phyloP scores from a whole-genome alignment of 208 protist species.

The Crithidia bombi region DNA sequence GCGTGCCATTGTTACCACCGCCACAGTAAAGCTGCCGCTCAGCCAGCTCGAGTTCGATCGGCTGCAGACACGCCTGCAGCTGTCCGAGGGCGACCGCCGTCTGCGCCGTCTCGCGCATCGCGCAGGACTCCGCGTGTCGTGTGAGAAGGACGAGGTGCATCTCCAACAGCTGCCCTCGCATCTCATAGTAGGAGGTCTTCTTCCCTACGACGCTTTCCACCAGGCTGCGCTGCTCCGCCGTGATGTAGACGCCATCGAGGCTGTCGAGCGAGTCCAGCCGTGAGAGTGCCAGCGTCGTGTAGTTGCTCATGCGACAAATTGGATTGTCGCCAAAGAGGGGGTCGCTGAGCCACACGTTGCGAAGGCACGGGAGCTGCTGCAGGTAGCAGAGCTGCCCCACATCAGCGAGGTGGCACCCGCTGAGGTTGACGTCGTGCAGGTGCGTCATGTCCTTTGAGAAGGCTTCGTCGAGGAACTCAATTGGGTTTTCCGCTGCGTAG shows the following conservation, averaged over 20 bases:
- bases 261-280: conserved; percentile 63
- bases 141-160: conserved; percentile 76
- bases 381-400: conserved; percentile 91
- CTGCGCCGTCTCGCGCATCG: conserved; percentile 25
- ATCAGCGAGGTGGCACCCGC: conserved; percentile 81
- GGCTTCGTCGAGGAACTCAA: conserved; percentile 52
- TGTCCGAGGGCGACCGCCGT: conserved; percentile 30
- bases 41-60: conserved; percentile 38
- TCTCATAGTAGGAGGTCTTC: conserved; percentile 96
- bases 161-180: conserved; percentile 91
- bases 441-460: conserved; percentile 50
- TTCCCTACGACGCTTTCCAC: conserved; percentile 91
- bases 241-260: conserved; percentile 84
- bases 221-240: conserved; percentile 74
- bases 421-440: conserved; percentile 92
- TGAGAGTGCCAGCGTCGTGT: conserved; percentile 91
- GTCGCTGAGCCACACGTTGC: conserved; percentile 81
- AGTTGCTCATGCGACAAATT: conserved; percentile 94
- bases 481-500: conserved; percentile 84
- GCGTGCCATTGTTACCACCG: not conserved
- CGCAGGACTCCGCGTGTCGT: conserved; percentile 26
- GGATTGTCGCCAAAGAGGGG: conserved; percentile 93
- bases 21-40: conserved; percentile 44
- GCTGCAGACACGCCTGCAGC: conserved; percentile 37
- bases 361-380: conserved; percentile 62